Evolutionary conservation across 2,329 filamentous ascomycete genomes (phyloP), one percentile per base, ranked within the genome.

Genomic region (Xylaria sp.): DNA sequence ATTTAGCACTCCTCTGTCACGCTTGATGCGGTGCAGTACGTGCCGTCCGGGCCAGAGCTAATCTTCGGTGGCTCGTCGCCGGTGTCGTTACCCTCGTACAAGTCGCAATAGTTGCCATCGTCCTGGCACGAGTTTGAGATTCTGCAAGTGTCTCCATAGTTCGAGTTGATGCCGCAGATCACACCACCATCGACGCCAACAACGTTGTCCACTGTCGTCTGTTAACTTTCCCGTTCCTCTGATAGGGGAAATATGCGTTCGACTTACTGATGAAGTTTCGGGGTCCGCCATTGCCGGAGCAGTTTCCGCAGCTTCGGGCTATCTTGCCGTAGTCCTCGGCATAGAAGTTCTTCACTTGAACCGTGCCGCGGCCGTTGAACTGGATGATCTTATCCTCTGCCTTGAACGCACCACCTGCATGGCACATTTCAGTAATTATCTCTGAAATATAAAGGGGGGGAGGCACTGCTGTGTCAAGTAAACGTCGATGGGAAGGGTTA

Each of bases 231-330:
- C 48, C 35, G 2, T 23, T 37, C 18, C 8, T 23, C 19, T 52
- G 11, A 2, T 51, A 2, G 44, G 10, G 34, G 39, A 35, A 6
- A 6, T 39, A 16, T 16, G 16, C 6, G 11, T 11, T 35, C 23
- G 23, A 51, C 59, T 51, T 30, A 61, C 59, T 72, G 59, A 78
- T 71, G 57, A 79, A 73, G 63, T 75, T 71, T 59, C 79, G 75
- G n/a, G 73, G 66, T 42, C 73, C 70, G 58, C 74, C 73, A 55
- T 74, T 73, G 46, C 61, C 71, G 9, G 69, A 71, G 72, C 79
- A 81, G 72, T 80, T 81, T 35, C 79, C 80, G 66, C 79, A 83
- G 60, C 73, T 76, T 57, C 80, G 77, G 59, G 77, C 78, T 11
- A 82, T 69, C 65, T 81, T 82, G 54, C 79, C 80, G 49, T 76